phyloP scores from a whole-genome alignment of 2,329 filamentous ascomycete species.

The Monosporascus sp. region DNA sequence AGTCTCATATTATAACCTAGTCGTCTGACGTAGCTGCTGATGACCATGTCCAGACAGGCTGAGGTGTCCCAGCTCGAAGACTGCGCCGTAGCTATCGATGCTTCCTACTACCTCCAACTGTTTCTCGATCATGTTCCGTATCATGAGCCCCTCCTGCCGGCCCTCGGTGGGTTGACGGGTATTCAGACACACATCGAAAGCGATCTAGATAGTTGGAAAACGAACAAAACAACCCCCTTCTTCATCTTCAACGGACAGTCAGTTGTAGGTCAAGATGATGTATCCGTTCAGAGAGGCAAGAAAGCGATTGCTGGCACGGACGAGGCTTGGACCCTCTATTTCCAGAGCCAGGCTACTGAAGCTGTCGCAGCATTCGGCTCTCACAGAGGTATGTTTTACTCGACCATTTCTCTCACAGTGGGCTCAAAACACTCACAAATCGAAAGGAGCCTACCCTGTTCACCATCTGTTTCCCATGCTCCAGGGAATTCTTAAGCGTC shows the following conservation, averaged over 20 bases:
- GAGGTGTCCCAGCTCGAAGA: constrained; percentile 68
- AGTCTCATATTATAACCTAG: constrained; percentile 7
- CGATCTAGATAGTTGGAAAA: constrained; percentile 69
- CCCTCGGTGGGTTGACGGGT: constrained; percentile 82
- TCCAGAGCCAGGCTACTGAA: constrained; percentile 69
- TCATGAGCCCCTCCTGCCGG: constrained; percentile 83
- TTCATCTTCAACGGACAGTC: constrained; percentile 92
- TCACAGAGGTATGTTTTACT: constrained; percentile 56
- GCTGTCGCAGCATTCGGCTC: constrained; percentile 81
- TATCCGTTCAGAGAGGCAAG: constrained; percentile 58
- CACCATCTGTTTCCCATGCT: constrained; percentile 73
- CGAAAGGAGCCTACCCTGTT: constrained; percentile 62
- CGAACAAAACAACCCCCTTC: constrained; percentile 66
- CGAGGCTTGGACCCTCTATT: constrained; percentile 83
- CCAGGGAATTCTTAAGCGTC: constrained; percentile 65
- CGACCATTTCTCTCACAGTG: not conserved
- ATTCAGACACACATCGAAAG: constrained; percentile 70
- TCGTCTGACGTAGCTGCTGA: constrained; percentile 4
- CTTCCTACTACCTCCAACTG: constrained; percentile 79
- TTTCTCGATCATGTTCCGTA: constrained; percentile 66
- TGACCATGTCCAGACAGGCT: constrained; percentile 40
- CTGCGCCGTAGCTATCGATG: constrained; percentile 78
- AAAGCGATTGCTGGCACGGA: constrained; percentile 67
- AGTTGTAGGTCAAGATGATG: constrained; percentile 69
- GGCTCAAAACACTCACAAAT: constrained; percentile 6